phyloP scores from a whole-genome alignment of 2,329 filamentous ascomycete genomes.

The Aciculosporium take region DNA sequence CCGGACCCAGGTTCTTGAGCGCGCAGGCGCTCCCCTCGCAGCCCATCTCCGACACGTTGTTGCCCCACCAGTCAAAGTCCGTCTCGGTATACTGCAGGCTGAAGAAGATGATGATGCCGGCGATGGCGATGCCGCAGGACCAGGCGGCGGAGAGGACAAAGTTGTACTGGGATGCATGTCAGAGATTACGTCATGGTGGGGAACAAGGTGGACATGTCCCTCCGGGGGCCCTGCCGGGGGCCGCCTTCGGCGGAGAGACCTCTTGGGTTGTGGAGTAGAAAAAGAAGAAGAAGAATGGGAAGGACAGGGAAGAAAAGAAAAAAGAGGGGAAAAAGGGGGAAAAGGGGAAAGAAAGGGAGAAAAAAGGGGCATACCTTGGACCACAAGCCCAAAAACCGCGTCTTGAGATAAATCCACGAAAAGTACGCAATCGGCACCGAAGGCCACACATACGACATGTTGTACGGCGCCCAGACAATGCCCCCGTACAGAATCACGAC shows the following conservation, averaged over 20 bases:
- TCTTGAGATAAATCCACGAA: constrained; percentile 38
- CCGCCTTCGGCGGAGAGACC: no score
- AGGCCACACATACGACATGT: constrained; percentile 37
- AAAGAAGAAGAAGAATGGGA: not conserved
- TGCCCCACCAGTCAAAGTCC: constrained; percentile 35
- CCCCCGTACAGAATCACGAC: constrained; percentile 33
- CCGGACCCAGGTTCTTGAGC: constrained; percentile 18
- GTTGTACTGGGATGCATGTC: constrained; percentile 26
- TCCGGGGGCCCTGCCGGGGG: no score
- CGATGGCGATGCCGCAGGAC: constrained; percentile 34
- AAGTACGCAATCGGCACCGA: constrained; percentile 37
- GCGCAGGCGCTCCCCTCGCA: constrained; percentile 28
- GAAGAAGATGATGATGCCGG: constrained; percentile 40
- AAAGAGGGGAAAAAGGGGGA: accelerated
- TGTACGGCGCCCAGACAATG: constrained; percentile 33
- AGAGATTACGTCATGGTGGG: no score
- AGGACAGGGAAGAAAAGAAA: no score
- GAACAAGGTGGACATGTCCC: no score
- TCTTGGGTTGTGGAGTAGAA: not conserved
- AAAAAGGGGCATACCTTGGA: constrained; percentile 25
- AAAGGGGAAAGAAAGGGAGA: accelerated
- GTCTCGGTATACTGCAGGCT: constrained; percentile 30
- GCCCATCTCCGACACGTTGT: constrained; percentile 24
- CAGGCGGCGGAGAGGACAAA: constrained; percentile 38
- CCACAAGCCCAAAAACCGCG: constrained; percentile 35